These are phyloP conservation scores for Tuber calosporum DNA, from an alignment of 495 filamentous ascomycete genomes.

Conservation along the genomic window DNA sequence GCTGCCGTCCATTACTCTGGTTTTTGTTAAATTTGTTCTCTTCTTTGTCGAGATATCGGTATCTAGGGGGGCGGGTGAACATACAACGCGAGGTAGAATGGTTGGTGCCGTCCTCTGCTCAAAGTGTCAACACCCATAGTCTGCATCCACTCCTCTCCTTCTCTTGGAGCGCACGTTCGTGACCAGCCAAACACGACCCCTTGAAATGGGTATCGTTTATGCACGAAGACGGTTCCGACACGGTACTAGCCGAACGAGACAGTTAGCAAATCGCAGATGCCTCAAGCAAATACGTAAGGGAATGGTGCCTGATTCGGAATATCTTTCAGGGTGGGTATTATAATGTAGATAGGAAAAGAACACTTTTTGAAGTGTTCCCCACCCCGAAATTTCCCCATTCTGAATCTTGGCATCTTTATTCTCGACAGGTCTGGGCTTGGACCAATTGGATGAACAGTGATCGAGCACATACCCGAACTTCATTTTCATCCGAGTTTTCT, in stretches of 20 bases:
- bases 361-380: neutral
- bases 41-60: neutral
- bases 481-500: conserved; percentile 43
- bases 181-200: conserved; percentile 88
- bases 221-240: conserved; percentile 77
- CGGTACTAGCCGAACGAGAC: conserved; percentile 52
- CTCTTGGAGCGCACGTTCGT: conserved; percentile 44
- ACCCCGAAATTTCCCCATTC: neutral
- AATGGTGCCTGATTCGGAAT: neutral
- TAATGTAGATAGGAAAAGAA: neutral
- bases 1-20: conserved; percentile 62
- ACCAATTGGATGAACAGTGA: neutral
- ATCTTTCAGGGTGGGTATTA: neutral
- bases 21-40: conserved; percentile 8
- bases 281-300: neutral
- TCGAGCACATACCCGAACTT: conserved; percentile 29
- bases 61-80: conserved; percentile 41
- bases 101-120: conserved; percentile 58
- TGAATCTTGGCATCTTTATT: conserved; percentile 24
- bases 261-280: conserved; percentile 9
- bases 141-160: conserved; percentile 54
- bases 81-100: conserved; percentile 79
- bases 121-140: conserved; percentile 59
- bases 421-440: conserved; percentile 12
- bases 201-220: conserved; percentile 70